Conservation (phyloP, 805 yeast genomes). For the Saccharomycodes ludwigii region DNA sequence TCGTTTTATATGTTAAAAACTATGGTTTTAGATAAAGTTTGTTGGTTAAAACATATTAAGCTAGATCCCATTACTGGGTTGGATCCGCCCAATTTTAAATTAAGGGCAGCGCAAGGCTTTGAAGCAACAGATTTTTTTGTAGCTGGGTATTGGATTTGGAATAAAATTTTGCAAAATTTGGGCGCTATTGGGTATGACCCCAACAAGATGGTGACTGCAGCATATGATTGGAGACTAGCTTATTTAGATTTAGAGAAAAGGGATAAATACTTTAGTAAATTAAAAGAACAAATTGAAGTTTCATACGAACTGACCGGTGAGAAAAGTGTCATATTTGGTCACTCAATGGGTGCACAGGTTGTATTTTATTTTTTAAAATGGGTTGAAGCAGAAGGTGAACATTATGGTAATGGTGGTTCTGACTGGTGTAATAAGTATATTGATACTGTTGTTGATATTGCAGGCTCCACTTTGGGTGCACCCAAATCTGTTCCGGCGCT, state of each 20-base stretch:
- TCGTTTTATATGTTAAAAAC: conserved; percentile 88
- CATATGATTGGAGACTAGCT: conserved; percentile 94
- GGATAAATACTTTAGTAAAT: conserved; percentile 71
- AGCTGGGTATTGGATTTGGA: conserved; percentile 99
- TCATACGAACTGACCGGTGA: conserved; percentile 38
- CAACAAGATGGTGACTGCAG: conserved; percentile 77
- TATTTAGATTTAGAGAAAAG: conserved; percentile 79
- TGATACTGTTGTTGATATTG: conserved; percentile 71
- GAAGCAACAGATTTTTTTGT: conserved; percentile 95
- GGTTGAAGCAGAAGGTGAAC: conserved; percentile 81
- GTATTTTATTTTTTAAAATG: conserved; percentile 84
- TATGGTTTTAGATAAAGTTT: conserved; percentile 80
- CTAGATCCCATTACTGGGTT: conserved; percentile 84
- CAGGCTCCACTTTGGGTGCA: conserved; percentile 87
- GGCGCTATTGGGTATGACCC: conserved; percentile 94
- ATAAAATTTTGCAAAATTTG: conserved; percentile 82
- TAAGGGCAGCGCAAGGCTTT: conserved; percentile 91
- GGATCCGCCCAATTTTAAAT: conserved; percentile 72
- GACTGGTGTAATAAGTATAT: conserved; percentile 80
- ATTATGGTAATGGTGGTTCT: conserved; percentile 84
- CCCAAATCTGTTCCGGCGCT: conserved; percentile 90
- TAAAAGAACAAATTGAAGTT: conserved; percentile 64
- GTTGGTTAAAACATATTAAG: conserved; percentile 90
- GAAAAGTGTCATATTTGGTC: conserved; percentile 72
- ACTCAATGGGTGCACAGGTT: conserved; percentile 95